Base-by-base conservation (phyloP, 2,329 filamentous ascomycete genomes). In the Lecanicillium sp. region DNA sequence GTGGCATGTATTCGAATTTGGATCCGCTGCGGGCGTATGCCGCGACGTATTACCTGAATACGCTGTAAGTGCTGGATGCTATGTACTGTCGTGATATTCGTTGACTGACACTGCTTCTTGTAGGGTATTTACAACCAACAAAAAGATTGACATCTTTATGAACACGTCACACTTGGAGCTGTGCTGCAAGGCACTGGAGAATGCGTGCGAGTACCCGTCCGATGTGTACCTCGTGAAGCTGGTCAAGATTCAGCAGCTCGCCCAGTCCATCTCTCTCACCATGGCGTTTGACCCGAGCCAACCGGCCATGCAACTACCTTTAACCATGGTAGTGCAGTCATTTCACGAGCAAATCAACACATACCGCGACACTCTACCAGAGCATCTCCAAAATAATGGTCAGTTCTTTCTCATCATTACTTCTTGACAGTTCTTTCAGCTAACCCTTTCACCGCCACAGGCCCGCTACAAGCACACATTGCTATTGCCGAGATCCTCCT, bases 1-100 rank as follows among this genome's bases (percentile, higher is more conserved):
- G 48, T 42, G 17, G 49, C 12, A 50, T 46, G 19, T 57, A 55
- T 30, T 45, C 49, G 1, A 55, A 54, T 17, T 45, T 72, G 9
- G 66, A 72, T 40, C 52, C 62, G 33, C 62, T 71, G 54, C 58
- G 71, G 32, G 66, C 68, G 0, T 71, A 68, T 48, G 60, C 61
- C 1, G 69, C 68, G 3, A 67, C 65, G 4, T 74, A 71, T 42
- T 74, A 73, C 39, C 46, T 73, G 4, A 67, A 69, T 20, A 68
- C 69, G 6, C 47, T 69, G 68, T 71, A 43, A 49, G 66, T 56
- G 3, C 2, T 25, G 6, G 6, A 11, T 20, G 8, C 20, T 11
- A 17, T 37, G 6, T 18, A 18, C 19, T 4, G 13, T 4, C 17
- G 5, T 8, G 2, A 20, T 17, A 17, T 20, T 12, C 12, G 2